phyloP scores from a whole-genome alignment of 805 yeast genomes.

The Myxozyma sirexii region DNA sequence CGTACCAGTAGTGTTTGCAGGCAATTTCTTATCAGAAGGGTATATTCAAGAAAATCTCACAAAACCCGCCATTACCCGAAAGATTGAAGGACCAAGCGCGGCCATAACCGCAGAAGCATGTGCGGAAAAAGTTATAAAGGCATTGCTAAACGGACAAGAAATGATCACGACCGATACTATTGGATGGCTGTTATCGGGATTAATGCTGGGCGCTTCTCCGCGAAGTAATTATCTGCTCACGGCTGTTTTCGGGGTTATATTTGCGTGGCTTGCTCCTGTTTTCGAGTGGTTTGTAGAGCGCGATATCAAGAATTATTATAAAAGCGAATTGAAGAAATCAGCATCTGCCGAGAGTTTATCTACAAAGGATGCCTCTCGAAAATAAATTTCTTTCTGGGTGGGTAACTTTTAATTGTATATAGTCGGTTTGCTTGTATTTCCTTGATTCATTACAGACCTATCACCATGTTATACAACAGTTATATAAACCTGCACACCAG shows the following conservation, averaged over 20 bases:
- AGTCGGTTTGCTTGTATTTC: background rate
- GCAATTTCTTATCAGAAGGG: slow-evolving; percentile 90
- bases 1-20: slow-evolving; percentile 80
- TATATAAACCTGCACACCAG: too few relatives aligned
- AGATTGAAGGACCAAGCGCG: slow-evolving; percentile 80
- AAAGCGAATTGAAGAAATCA: background rate
- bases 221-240: slow-evolving; percentile 60
- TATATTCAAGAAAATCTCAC: slow-evolving; percentile 75
- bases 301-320: slow-evolving; percentile 20
- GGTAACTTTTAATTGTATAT: background rate
- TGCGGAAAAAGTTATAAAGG: slow-evolving; percentile 59
- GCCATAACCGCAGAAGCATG: slow-evolving; percentile 71
- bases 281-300: slow-evolving; percentile 14
- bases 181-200: slow-evolving; percentile 76
- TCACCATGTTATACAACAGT: too few relatives aligned
- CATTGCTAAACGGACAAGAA: slow-evolving; percentile 66
- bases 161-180: slow-evolving; percentile 79
- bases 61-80: slow-evolving; percentile 80
- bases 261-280: slow-evolving; percentile 63
- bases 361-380: too few relatives aligned
- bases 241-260: slow-evolving; percentile 51
- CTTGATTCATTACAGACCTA: too few relatives aligned
- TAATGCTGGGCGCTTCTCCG: slow-evolving; percentile 71
- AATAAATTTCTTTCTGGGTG: too few relatives aligned
- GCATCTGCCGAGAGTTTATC: background rate